These are phyloP conservation scores for Auricularia heimuer DNA, from an alignment of 768 basidiomycete genomes.

Conservation along the genomic window DNA sequence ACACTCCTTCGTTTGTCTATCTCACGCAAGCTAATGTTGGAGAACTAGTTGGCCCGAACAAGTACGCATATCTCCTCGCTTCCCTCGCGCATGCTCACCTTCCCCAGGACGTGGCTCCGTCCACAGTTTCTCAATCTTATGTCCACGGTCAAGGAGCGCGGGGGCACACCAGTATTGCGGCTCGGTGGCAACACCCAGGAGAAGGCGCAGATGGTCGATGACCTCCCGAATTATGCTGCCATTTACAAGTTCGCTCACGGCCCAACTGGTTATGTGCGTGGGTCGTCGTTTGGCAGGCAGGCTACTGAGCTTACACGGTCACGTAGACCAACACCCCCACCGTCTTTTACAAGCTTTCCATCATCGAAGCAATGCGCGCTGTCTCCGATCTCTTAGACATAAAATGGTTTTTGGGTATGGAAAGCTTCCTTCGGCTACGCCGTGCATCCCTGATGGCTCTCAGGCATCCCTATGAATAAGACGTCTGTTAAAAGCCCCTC, in stretches of 20 bases:
- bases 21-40: neutral
- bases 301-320: neutral
- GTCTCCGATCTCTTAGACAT: neutral
- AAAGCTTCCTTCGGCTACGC: neutral
- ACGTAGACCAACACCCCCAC: neutral
- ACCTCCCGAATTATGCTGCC: neutral
- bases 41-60: slow-evolving; percentile 39
- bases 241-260: neutral
- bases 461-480: neutral
- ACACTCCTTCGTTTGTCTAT: neutral
- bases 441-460: neutral
- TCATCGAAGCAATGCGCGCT: neutral
- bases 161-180: slow-evolving; percentile 53
- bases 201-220: neutral
- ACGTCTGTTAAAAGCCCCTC: neutral
- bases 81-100: neutral
- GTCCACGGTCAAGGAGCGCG: slow-evolving; percentile 55
- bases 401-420: neutral
- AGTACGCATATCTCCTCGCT: slow-evolving; percentile 17
- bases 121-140: slow-evolving; percentile 71
- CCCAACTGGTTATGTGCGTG: neutral
- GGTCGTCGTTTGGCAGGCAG: neutral
- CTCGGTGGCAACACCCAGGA: slow-evolving; percentile 81
- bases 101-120: slow-evolving; percentile 29
- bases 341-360: neutral